Percentiles rank a stretch among this genome's conserved stretches.
phyloP scores from a whole-genome alignment of 768 basidiomycete species.

The Tulasnella sp. region DNA sequence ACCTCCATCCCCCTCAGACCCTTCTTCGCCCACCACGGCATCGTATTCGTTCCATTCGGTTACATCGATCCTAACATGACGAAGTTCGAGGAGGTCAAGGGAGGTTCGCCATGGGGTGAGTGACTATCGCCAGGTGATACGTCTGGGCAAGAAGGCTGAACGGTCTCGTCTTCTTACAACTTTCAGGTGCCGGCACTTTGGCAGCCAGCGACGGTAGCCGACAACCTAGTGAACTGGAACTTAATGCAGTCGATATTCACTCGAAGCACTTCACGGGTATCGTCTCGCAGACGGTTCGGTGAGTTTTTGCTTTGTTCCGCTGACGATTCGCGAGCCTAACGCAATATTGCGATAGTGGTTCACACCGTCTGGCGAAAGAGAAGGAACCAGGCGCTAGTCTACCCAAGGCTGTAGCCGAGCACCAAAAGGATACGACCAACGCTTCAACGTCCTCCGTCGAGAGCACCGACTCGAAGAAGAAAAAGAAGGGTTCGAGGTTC shows the following conservation, averaged over 20 bases:
- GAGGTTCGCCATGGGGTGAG: conserved; percentile 41
- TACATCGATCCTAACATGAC: conserved; percentile 33
- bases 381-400: neutral
- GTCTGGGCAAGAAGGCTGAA: neutral
- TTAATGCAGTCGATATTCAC: conserved; percentile 6
- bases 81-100: conserved; percentile 35
- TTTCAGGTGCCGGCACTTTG: conserved; percentile 18
- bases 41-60: conserved; percentile 38
- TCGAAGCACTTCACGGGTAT: conserved; percentile 21
- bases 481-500: conserved; percentile 6
- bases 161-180: neutral
- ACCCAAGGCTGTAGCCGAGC: neutral
- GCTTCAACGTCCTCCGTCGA: neutral
- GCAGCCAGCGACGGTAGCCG: conserved; percentile 20
- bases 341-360: too few species aligned
- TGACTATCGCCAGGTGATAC: too few species aligned
- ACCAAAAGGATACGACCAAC: neutral
- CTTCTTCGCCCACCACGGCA: conserved; percentile 43
- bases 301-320: neutral
- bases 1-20: neutral
- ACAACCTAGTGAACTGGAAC: conserved; percentile 15
- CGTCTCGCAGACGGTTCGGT: conserved; percentile 6
- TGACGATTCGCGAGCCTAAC: too few species aligned
- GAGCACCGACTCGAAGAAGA: conserved; percentile 12
- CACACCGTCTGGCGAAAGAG: neutral